A percentile compares a stretch with the other conserved stretches of the same genome.
Conservation (phyloP, 2,329 filamentous ascomycete species). For the Neonectria punicea region DNA sequence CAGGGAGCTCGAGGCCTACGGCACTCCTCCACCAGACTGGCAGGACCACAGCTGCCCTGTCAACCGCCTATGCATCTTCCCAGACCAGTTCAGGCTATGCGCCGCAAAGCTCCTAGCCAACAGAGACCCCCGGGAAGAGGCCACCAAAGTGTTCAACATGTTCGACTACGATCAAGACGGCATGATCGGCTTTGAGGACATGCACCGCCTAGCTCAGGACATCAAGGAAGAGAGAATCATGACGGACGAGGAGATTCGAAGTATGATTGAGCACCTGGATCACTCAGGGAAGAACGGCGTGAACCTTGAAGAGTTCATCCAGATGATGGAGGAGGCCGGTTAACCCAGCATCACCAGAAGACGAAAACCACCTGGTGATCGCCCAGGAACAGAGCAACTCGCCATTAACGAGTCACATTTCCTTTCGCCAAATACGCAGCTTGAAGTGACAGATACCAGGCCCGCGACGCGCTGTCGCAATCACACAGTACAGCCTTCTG, state of each 20-base stretch:
- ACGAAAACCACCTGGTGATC: slow-evolving; percentile 4
- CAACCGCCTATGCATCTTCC: slow-evolving; percentile 61
- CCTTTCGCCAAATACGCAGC: neutral
- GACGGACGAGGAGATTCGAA: slow-evolving; percentile 89
- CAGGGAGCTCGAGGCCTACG: slow-evolving; percentile 82
- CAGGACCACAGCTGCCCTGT: slow-evolving; percentile 55
- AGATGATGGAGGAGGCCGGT: slow-evolving; percentile 64
- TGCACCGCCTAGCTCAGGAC: slow-evolving; percentile 88
- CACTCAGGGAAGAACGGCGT: slow-evolving; percentile 89
- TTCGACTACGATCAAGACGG: slow-evolving; percentile 96
- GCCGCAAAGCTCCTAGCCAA: slow-evolving; percentile 83
- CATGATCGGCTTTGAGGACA: slow-evolving; percentile 87
- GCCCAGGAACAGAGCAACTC: slow-evolving; percentile 5
- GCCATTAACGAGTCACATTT: slow-evolving; percentile 8
- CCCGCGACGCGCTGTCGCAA: neutral
- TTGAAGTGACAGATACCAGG: neutral
- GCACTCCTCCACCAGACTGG: slow-evolving; percentile 74
- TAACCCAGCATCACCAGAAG: slow-evolving; percentile 31
- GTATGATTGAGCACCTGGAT: slow-evolving; percentile 99
- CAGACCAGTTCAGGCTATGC: slow-evolving; percentile 70
- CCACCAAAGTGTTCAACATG: slow-evolving; percentile 87
- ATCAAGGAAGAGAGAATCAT: slow-evolving; percentile 83
- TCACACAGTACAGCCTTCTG: neutral
- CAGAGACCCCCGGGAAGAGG: slow-evolving; percentile 90
- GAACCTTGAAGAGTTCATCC: slow-evolving; percentile 74